Evolutionary conservation across 83 land plant genomes (phyloP).

Genomic region (Picea abies): DNA sequence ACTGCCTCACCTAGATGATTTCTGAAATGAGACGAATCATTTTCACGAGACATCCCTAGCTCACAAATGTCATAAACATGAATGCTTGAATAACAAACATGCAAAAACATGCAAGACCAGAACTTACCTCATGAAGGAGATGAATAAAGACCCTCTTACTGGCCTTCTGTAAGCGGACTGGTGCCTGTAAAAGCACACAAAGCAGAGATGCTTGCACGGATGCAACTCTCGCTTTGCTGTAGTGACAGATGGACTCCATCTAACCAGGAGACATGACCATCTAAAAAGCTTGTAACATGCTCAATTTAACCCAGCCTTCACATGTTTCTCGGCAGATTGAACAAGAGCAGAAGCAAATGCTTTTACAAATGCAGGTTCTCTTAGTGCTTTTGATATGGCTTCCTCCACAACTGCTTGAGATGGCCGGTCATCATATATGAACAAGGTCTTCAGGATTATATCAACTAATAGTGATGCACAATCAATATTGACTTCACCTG

Average conservation of each 20-base stretch:
- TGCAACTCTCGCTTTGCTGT: conserved; percentile 72
- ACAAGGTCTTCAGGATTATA: conserved; percentile 69
- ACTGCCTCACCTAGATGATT: neutral
- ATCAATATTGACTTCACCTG: conserved; percentile 63
- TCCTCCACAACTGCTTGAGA: conserved; percentile 88
- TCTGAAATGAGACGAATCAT: neutral
- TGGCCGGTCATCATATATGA: conserved; percentile 77
- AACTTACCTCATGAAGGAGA: conserved; percentile 62
- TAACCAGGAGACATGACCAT: conserved; percentile 89
- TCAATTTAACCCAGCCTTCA: conserved; percentile 45
- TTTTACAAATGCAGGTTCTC: conserved; percentile 75
- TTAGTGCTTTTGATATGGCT: conserved; percentile 54
- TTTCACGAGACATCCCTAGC: neutral
- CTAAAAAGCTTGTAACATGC: conserved; percentile 73
- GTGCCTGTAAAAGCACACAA: conserved; percentile 51
- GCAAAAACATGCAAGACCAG: neutral
- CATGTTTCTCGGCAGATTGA: conserved; percentile 72
- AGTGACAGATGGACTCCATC: conserved; percentile 56
- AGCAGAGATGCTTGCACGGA: conserved; percentile 69
- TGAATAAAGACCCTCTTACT: conserved; percentile 51
- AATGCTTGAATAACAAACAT: neutral
- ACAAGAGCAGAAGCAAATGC: conserved; percentile 83
- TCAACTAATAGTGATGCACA: conserved; percentile 65
- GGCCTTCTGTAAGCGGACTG: conserved; percentile 60
- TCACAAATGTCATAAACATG: neutral